These are phyloP conservation scores for Deuterostichococcus epilithicus DNA, from an alignment of 139 green algal species.

Conservation along the genomic window DNA sequence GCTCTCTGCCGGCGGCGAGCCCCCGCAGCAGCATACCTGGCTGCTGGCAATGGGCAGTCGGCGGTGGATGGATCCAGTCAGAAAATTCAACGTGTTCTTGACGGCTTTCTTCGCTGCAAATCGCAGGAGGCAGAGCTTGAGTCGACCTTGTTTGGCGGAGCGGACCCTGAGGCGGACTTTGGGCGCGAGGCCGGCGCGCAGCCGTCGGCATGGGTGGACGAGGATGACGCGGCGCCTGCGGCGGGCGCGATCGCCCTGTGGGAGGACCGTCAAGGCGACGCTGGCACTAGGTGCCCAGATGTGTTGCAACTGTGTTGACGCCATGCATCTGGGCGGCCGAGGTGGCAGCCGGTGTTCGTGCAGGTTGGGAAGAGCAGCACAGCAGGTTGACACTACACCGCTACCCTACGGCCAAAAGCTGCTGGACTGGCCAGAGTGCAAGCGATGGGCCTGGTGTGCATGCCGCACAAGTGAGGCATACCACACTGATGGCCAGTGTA, in stretches of 20 bases:
- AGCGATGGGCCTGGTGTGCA: background rate
- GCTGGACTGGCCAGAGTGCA: slow-evolving; percentile 1
- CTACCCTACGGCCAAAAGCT: no score
- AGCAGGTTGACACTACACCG: no score
- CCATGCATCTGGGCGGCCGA: background rate
- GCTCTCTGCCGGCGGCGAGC: no score
- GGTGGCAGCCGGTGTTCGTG: background rate
- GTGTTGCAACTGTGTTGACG: no score
- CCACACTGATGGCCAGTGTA: background rate
- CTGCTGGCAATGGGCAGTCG: no score
- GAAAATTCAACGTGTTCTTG: no score
- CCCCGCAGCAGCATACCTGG: no score
- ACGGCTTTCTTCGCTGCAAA: no score
- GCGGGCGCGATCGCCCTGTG: background rate
- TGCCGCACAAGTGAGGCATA: background rate
- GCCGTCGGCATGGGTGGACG: background rate
- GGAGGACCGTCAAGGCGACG: slow-evolving; percentile 11
- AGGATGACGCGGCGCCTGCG: slow-evolving; percentile 1
- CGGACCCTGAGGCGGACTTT: slow-evolving; percentile 3
- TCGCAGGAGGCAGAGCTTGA: slow-evolving; percentile 53
- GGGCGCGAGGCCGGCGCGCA: slow-evolving; percentile 7
- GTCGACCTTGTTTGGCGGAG: slow-evolving; percentile 37
- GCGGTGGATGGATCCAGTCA: no score
- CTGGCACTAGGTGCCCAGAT: no score
- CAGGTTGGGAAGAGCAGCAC: slow-evolving; percentile 2